These are phyloP conservation scores for Botrytis elliptica DNA, from an alignment of 2,329 filamentous ascomycete genomes.

Conservation along the genomic window DNA sequence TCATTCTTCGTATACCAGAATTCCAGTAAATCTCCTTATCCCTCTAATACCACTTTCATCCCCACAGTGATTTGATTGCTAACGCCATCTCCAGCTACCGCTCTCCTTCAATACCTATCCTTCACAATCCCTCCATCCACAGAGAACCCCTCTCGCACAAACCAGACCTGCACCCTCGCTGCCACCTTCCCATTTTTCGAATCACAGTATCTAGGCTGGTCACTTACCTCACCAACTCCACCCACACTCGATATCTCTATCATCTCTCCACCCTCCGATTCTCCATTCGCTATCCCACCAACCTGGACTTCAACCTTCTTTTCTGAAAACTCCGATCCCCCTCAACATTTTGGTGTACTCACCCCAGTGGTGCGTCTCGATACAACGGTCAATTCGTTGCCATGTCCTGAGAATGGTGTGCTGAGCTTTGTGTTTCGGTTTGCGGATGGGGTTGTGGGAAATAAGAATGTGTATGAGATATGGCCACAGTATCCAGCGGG, in stretches of 20 bases:
- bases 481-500: not conserved
- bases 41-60: not conserved
- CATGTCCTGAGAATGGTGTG: not conserved
- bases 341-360: not conserved
- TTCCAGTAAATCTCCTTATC: not conserved
- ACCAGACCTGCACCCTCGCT: not conserved
- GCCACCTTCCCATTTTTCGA: constrained; percentile 3
- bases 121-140: not conserved
- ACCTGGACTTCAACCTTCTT: not conserved
- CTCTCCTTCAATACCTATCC: not conserved
- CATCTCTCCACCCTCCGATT: not conserved
- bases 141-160: not conserved
- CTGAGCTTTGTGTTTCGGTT: not conserved
- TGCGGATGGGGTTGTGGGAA: not conserved
- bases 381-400: not conserved
- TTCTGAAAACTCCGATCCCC: not conserved
- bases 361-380: not conserved
- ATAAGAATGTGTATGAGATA: not conserved
- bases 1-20: not conserved
- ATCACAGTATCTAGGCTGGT: not conserved
- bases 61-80: not conserved
- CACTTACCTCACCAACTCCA: not conserved
- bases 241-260: not conserved
- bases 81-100: not conserved
- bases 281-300: not conserved